These are phyloP conservation scores for Pyrenophora seminiperda DNA, from an alignment of 2,329 filamentous ascomycete genomes.

Conservation along the genomic window DNA sequence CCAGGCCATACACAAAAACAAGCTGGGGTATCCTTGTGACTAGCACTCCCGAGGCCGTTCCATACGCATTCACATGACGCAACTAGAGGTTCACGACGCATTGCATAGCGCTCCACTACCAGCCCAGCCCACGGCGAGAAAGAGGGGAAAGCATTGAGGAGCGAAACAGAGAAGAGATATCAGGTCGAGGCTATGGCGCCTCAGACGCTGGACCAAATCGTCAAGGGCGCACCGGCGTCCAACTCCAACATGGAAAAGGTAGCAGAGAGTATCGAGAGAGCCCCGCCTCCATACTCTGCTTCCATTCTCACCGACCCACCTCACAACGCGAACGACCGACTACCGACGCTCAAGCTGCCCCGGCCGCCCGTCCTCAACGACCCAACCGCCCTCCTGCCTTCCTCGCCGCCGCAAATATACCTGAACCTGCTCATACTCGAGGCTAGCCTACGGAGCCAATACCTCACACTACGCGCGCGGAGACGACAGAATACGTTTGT, in stretches of 20 bases:
- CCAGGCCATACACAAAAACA: background rate
- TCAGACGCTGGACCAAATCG: constrained; percentile 75
- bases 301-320: constrained; percentile 20
- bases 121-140: background rate
- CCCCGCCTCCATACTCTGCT: constrained; percentile 22
- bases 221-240: constrained; percentile 82
- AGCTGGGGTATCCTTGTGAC: background rate
- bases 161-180: background rate
- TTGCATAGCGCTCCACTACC: background rate
- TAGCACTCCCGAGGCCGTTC: background rate
- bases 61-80: constrained; percentile 11
- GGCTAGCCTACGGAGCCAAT: constrained; percentile 89
- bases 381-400: constrained; percentile 81
- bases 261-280: constrained; percentile 11
- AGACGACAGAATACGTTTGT: constrained; percentile 94
- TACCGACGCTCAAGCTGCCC: constrained; percentile 45
- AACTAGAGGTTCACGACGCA: background rate
- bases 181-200: constrained; percentile 18
- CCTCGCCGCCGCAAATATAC: constrained; percentile 93
- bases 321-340: constrained; percentile 49
- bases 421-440: constrained; percentile 97
- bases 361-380: constrained; percentile 58
- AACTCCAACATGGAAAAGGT: constrained; percentile 50
- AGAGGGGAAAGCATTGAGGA: background rate
- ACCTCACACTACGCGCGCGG: constrained; percentile 84